These are phyloP conservation scores for Leptosphaerulina australis DNA, from an alignment of 2,329 filamentous ascomycete species.

Conservation along the genomic window DNA sequence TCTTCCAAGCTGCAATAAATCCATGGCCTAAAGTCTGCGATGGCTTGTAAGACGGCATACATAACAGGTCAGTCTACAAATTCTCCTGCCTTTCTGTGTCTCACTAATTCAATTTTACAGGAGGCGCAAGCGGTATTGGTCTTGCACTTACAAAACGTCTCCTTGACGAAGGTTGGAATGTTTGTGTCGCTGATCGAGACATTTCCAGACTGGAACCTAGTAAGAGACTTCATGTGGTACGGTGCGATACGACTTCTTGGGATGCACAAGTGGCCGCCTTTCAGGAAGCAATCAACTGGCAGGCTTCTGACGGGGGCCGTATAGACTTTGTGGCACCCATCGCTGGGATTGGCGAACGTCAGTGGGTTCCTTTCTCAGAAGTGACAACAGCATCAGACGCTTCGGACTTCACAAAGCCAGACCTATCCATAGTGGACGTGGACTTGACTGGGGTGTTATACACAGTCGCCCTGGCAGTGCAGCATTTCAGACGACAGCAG, in stretches of 20 bases:
- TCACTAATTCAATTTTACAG: constrained; percentile 1
- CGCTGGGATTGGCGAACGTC: constrained; percentile 51
- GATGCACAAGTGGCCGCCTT: constrained; percentile 49
- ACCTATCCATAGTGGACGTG: constrained; percentile 49
- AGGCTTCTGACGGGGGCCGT: constrained; percentile 37
- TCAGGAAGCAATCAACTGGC: constrained; percentile 37
- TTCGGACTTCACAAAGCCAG: constrained; percentile 46
- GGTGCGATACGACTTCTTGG: constrained; percentile 47
- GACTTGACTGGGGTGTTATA: constrained; percentile 53
- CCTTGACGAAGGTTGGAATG: constrained; percentile 49
- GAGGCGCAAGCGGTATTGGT: constrained; percentile 45
- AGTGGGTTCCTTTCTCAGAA: constrained; percentile 37
- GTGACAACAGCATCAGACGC: constrained; percentile 23
- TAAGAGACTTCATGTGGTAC: constrained; percentile 27
- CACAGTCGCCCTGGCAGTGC: constrained; percentile 50
- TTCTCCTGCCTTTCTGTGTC: too few species aligned
- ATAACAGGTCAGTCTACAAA: constrained; percentile 1
- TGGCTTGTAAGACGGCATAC: background rate
- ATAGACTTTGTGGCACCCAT: constrained; percentile 52
- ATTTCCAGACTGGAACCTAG: constrained; percentile 27
- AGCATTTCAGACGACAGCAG: constrained; percentile 53
- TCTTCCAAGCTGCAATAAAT: background rate
- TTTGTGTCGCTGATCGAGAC: constrained; percentile 56
- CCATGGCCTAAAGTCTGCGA: background rate
- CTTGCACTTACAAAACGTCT: constrained; percentile 41